Base-by-base conservation (phyloP, 371 early-diverging fungal genomes). In the Entomophthora muscae region DNA sequence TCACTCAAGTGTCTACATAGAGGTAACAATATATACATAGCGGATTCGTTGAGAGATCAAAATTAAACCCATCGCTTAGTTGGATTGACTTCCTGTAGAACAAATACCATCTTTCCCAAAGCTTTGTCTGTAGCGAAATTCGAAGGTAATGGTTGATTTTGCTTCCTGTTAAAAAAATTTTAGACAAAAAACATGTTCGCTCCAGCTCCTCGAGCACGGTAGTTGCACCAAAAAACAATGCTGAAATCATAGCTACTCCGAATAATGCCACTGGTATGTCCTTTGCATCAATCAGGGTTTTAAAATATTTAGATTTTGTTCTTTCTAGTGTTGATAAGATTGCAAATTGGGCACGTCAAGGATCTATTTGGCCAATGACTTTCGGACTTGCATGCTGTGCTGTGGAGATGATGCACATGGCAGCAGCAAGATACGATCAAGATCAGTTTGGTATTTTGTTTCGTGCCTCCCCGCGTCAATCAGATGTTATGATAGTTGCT, bases 361-460 rank as follows among this genome's bases (percentile, higher is more conserved):
- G 88, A 54, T 94, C 94, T 33, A 81, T 91, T 65, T 96, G 95
- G 95, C 95, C 95, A 64, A 88, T 95, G 89, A 97, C 98, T 24
- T 97, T 97, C 76, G 98, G 98, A 72, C 80, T 97, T 62, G 96
- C 97, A 0, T 97, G 98, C 77, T 97, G 98, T 73, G 98, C 96
- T 71, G 77, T 89, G 65, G 91, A 90, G 78, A 90, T 90, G 90
- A 95, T 94, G 97, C 97, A 96, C 78, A 95, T 93, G 86, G 94
- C 97, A 52, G 89, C 94, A 32, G 84, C 93, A 53, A 85, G 97
- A 66, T 97, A 97, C 71, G 97, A 97, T 79, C 96, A 95, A 83
- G 97, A 97, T 81, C 90, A 96, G 71, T 73, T 92, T 64, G 95
- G 96, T 75, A 92, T 97, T 74, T 89, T 97, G 61, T 96, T 95